Percentiles rank a stretch among this genome's conserved stretches.
These are phyloP conservation scores for Tuber magnatum DNA, from an alignment of 495 filamentous ascomycete genomes.

Conservation along the genomic window DNA sequence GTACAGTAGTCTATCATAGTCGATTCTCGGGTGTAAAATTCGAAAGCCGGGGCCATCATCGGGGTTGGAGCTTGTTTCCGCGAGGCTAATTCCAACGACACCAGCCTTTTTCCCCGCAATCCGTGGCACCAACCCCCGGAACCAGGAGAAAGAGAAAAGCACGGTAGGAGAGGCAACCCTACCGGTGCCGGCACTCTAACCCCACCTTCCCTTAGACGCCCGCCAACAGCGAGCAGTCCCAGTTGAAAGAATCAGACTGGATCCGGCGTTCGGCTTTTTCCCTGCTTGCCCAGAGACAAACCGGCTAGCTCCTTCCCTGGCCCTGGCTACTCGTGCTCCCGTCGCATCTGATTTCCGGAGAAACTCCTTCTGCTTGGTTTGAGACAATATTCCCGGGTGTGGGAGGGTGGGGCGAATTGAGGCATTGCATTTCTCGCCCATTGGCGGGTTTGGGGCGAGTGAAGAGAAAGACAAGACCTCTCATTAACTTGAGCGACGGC, in stretches of 20 bases:
- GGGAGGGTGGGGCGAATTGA: neutral
- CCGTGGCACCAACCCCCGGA: constrained; percentile 33
- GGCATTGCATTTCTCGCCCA: neutral
- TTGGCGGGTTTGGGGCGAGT: neutral
- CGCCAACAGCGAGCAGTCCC: neutral
- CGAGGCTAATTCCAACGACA: constrained; percentile 21
- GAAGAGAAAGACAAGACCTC: neutral
- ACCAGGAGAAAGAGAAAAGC: constrained; percentile 17
- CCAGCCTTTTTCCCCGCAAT: constrained; percentile 20
- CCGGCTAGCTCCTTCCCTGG: constrained; percentile 26
- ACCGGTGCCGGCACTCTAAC: too few relatives aligned
- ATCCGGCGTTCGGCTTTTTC: constrained; percentile 31
- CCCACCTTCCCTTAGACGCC: constrained; percentile 24
- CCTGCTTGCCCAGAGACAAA: constrained; percentile 19
- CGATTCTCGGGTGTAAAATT: constrained; percentile 10
- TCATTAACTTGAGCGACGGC: neutral
- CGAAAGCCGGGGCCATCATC: constrained; percentile 18
- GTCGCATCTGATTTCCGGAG: constrained; percentile 33
- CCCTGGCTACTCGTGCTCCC: constrained; percentile 9
- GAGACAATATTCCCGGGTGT: constrained; percentile 20
- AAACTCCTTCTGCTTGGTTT: constrained; percentile 28
- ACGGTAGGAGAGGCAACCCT: constrained; percentile 4
- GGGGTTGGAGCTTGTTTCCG: constrained; percentile 15
- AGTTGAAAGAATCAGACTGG: neutral
- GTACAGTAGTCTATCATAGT: too few relatives aligned